phyloP scores from a whole-genome alignment of 176 grass and related monocot genomes.

The Oryza nivara region DNA sequence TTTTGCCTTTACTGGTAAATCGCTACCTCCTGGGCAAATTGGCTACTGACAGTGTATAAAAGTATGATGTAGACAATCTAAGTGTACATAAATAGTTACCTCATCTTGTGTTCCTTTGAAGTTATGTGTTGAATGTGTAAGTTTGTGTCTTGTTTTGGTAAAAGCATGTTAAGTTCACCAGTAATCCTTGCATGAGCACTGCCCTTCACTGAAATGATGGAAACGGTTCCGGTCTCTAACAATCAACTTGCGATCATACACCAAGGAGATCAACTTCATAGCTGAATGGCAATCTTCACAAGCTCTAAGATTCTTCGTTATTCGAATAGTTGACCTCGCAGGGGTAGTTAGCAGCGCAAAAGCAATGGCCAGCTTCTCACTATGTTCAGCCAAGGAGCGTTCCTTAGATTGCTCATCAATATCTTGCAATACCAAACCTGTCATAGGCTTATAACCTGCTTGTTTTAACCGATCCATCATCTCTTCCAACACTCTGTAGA shows the following conservation, averaged over 20 bases:
- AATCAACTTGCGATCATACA: constrained; percentile 62
- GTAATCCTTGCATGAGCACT: constrained; percentile 75
- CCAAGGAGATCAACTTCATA: constrained; percentile 59
- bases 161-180: constrained; percentile 50
- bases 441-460: constrained; percentile 65
- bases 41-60: constrained; percentile 16
- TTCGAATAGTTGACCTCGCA: constrained; percentile 54
- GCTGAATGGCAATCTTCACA: constrained; percentile 79
- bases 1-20: constrained; percentile 4
- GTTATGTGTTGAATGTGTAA: constrained; percentile 35
- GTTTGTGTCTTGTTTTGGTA: constrained; percentile 1
- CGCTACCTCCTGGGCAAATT: neutral
- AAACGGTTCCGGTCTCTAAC: constrained; percentile 72
- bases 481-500: constrained; percentile 59
- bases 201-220: constrained; percentile 66
- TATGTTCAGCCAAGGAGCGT: constrained; percentile 59
- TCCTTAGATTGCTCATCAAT: constrained; percentile 62
- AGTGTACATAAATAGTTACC: constrained; percentile 44
- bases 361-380: constrained; percentile 73
- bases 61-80: constrained; percentile 37
- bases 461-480: constrained; percentile 60
- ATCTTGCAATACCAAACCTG: constrained; percentile 67
- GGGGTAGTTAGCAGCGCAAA: constrained; percentile 68
- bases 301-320: constrained; percentile 73
- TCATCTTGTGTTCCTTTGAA: neutral